Base-by-base conservation (phyloP, 768 basidiomycete genomes). In the Tylopilus balloui region DNA sequence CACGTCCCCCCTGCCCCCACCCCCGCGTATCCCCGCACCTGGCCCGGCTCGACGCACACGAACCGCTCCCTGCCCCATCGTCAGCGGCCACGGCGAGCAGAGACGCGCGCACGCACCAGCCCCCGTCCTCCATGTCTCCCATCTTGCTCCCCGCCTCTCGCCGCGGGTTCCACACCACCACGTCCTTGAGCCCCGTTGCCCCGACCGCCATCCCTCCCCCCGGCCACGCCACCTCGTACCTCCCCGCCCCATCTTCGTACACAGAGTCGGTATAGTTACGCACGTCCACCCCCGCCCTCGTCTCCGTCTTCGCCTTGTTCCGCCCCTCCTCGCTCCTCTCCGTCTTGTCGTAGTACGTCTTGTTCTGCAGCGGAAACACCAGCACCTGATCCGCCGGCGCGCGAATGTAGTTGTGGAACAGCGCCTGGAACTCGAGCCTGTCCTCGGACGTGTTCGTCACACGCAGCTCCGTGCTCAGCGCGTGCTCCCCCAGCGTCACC, bases 141-240 rank as follows among this genome's bases (percentile, higher is more conserved):
- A 98, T 86, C 59, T 80, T 84, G 20, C 73, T 71, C 0, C 92
- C 92, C 12, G 67, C 73, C 51, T 77, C 80, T 27, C 72, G 74
- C 58, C 82, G 82, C 7, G 96, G 95, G 71, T 99, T 98, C 95
- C 96, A 98, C 34, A 95, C 71, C n/a, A 93, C 92, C 7, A 92
- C 79, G 51, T 92, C 85, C 60, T 83, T 85, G 54, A 90, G 70
- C 36, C 78, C 75, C n/a, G 50, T 63, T 15, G 76, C 73, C 50
- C 65, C 73, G 38, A 91, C 70, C 36, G 72, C 69, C 20, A 90
- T 50, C 0, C 78, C 75, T 6, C 80, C 81, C 2, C 65, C 75
- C 6, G 75, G 71, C 84, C 86, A 88, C 6, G 63, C 70, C 12
- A 89, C 72, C 44, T 78, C 68, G 56, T 88, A 86, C 20, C 69